These are phyloP conservation scores for Sugiyamaella chiloensis DNA, from an alignment of 805 yeast genomes.

Conservation along the genomic window DNA sequence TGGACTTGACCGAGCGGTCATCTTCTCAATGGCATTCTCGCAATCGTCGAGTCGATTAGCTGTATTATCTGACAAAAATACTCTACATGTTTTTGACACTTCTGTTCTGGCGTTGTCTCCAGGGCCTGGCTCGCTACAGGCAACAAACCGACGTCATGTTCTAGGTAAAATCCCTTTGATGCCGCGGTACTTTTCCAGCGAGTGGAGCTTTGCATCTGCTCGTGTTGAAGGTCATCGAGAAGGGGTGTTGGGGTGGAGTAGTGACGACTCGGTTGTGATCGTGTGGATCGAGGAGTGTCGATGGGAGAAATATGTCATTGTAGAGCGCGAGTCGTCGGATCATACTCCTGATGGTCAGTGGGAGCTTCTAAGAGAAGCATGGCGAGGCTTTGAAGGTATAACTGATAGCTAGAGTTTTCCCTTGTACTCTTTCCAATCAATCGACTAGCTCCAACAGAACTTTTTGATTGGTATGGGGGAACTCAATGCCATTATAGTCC, in stretches of 20 bases:
- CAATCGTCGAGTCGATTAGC: slow-evolving; percentile 75
- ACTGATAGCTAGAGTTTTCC: slow-evolving; percentile 36
- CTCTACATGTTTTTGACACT: slow-evolving; percentile 81
- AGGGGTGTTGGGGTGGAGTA: slow-evolving; percentile 71
- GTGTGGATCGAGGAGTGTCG: slow-evolving; percentile 66
- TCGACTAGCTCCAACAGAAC: slow-evolving; percentile 34
- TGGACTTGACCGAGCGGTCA: slow-evolving; percentile 80
- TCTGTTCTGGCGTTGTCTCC: slow-evolving; percentile 16
- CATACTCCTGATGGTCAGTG: slow-evolving; percentile 37
- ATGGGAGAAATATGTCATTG: slow-evolving; percentile 83
- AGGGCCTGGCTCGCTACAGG: slow-evolving; percentile 6
- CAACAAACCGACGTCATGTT: slow-evolving; percentile 54
- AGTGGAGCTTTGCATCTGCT: slow-evolving; percentile 83
- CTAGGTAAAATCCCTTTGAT: slow-evolving; percentile 62
- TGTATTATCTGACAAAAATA: slow-evolving; percentile 82
- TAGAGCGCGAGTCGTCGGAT: slow-evolving; percentile 42
- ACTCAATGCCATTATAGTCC: slow-evolving; percentile 28
- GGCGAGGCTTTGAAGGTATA: slow-evolving; percentile 56
- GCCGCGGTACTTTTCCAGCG: slow-evolving; percentile 73
- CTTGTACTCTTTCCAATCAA: no score
- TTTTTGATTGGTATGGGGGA: slow-evolving; percentile 28
- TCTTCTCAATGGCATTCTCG: slow-evolving; percentile 81
- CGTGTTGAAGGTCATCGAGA: slow-evolving; percentile 43
- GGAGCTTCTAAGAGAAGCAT: slow-evolving; percentile 65
- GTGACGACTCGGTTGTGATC: slow-evolving; percentile 67